These are phyloP conservation scores for Hortiboletus campestris DNA, from an alignment of 768 basidiomycete genomes.

Conservation along the genomic window DNA sequence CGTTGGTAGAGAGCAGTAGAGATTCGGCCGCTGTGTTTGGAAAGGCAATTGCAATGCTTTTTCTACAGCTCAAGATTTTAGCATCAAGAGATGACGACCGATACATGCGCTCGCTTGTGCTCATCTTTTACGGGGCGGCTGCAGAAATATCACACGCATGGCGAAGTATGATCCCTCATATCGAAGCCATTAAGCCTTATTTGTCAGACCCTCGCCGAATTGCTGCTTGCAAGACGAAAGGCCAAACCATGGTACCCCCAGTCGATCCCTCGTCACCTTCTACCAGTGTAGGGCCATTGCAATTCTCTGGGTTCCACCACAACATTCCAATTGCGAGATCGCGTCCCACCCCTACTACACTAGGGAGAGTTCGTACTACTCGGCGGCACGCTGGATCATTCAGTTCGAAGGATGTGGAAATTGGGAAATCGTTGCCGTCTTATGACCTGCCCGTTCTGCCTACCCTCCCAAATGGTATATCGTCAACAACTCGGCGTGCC, in stretches of 20 bases:
- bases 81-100: slow-evolving; percentile 77
- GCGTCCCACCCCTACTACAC: slow-evolving; percentile 26
- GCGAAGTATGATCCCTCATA: slow-evolving; percentile 69
- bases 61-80: slow-evolving; percentile 76
- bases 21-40: slow-evolving; percentile 82
- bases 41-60: slow-evolving; percentile 83
- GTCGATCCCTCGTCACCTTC: slow-evolving; percentile 29
- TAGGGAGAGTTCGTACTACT: slow-evolving; percentile 51
- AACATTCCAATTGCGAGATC: slow-evolving; percentile 31
- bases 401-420: slow-evolving; percentile 87
- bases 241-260: slow-evolving; percentile 28
- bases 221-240: slow-evolving; percentile 29
- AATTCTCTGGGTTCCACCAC: slow-evolving; percentile 19
- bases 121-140: slow-evolving; percentile 86
- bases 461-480: slow-evolving; percentile 24
- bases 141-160: slow-evolving; percentile 88
- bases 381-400: slow-evolving; percentile 94
- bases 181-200: slow-evolving; percentile 67
- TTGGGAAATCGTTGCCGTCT: slow-evolving; percentile 78
- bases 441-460: slow-evolving; percentile 40
- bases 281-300: slow-evolving; percentile 27
- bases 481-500: slow-evolving; percentile 41
- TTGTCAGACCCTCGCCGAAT: slow-evolving; percentile 46
- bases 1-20: slow-evolving; percentile 77
- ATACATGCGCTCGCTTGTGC: slow-evolving; percentile 79